Base-by-base conservation (phyloP, 225 moss, liverwort and hornwort genomes). In the Anthoceros angustus region DNA sequence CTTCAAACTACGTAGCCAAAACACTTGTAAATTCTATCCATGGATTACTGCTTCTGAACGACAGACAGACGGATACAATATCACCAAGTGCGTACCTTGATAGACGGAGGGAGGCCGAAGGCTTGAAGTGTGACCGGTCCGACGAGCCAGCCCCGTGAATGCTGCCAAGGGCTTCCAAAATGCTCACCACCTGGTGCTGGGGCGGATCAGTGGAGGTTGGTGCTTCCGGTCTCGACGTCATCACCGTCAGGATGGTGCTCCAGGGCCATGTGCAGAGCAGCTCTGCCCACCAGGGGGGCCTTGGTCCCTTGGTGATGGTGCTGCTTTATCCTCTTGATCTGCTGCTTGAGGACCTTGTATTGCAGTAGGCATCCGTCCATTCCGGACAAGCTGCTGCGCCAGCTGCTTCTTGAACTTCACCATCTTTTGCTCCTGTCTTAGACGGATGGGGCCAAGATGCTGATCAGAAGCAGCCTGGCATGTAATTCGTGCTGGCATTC, bases 241-340 rank as follows among this genome's bases (percentile, higher is more conserved):
- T 9, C 1, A 20, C 1, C 18, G 10, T 23, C n/a, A 12, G 8
- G 18, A 15, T 20, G 16, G 16, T 0, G 55, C 55, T 55, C 55
- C 23, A 6, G 18, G 55, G n/a, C 55, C 55, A 72, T 67, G 15
- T 49, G 69, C 12, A 67, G 18, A 0, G 74, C 70, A 15, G 63
- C n/a, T 11, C 63, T 64, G 42, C 40, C 2, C 39, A 41, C 64
- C 38, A 64, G 62, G 38, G 38, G 18, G 20, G 18, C 18, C 16
- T 55, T 55, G 55, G 5, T 55, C 0, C 14, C n/a, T 0, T 18
- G 55, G 8, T 55, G 18, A 18, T 18, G n/a, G 7, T 55, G 55
- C 55, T 55, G n/a, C 55, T 55, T 55, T 18, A 55, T 55, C 15
- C 10, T 55, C n/a, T 55, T 55, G 55, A 55, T 18, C 18, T 18